Evolutionary conservation across 2,329 filamentous ascomycete species (phyloP), one percentile per base, ranked within the genome.

Genomic region (Boeremia exigua): DNA sequence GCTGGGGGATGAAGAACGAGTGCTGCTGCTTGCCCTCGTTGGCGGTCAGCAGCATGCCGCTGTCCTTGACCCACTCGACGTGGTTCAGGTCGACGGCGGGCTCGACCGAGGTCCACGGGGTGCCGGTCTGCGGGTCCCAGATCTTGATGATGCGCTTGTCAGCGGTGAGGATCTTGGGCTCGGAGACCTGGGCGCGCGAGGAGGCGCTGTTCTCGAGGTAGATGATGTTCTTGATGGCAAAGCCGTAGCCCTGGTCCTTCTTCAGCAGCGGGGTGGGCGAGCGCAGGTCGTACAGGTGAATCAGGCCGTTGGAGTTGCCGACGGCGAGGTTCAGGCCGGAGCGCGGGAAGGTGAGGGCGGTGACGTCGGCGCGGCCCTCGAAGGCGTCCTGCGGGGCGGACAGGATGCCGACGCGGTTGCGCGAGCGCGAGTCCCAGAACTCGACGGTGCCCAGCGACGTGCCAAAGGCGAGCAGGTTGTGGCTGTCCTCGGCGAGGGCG

Each of bases 101-200:
- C 70, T 99, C 95, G 39, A 98, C 91, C 1, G 92, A 95, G 0
- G 95, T 97, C 94, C 95, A 99, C 4, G 94, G 91, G 19, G 87
- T 86, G 52, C 95, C 95, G 54, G 88, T 88, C 30, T 83, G 79
- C 58, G 91, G 87, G 67, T 97, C 92, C 92, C 94, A 99, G 40
- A 99, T 86, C 78, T 99, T 99, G 80, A 99, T 96, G 65, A 96
- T 96, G 60, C 91, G 86, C 78, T 96, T 96, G 77, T 99, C 96
- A 7, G 92, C 87, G 1, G 93, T 96, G 59, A 98, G 81, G 23
- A 99, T 88, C 77, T 96, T 97, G 5, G 83, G 81, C 33, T 86
- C 83, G 40, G 80, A 73, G 17, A 80, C 82, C 73, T 90, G 90
- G 59, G 92, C 88, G 42, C 90, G 87, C 0, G 68, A 68, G 1